These are phyloP conservation scores for Cryphonectria japonica DNA, from an alignment of 2,329 filamentous ascomycete genomes.

Conservation along the genomic window DNA sequence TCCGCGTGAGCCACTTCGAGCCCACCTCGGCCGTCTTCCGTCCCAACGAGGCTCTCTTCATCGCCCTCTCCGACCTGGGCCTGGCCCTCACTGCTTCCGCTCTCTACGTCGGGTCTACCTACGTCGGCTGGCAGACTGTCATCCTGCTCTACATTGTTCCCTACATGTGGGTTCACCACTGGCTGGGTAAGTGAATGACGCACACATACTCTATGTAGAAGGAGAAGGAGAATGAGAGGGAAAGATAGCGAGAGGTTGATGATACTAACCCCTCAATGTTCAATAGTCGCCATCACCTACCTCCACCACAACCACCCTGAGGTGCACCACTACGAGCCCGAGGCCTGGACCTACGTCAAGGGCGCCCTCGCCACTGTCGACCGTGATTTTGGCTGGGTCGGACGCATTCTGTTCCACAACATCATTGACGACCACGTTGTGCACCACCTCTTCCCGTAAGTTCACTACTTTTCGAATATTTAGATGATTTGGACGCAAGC, in stretches of 20 bases:
- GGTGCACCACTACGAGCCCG: constrained; percentile 61
- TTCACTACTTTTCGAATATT: background rate
- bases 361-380: constrained; percentile 67
- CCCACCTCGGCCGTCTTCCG: constrained; percentile 65
- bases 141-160: constrained; percentile 65
- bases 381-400: constrained; percentile 67
- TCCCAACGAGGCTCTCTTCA: constrained; percentile 57
- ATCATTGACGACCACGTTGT: constrained; percentile 68
- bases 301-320: constrained; percentile 71
- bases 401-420: constrained; percentile 67
- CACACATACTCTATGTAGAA: background rate
- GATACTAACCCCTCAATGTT: constrained; percentile 11
- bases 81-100: constrained; percentile 53
- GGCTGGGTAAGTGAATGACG: constrained; percentile 56
- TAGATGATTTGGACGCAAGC: background rate
- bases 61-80: constrained; percentile 64
- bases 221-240: background rate
- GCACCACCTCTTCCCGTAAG: constrained; percentile 63
- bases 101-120: constrained; percentile 56
- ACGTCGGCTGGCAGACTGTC: constrained; percentile 60
- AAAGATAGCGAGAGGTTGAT: background rate
- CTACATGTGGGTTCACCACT: constrained; percentile 73
- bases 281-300: constrained; percentile 71
- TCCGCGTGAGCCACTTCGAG: constrained; percentile 60
- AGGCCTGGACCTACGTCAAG: constrained; percentile 64